Evolutionary conservation across 208 protist genomes (phyloP).

Genomic region (Wallacemonas sp.): DNA sequence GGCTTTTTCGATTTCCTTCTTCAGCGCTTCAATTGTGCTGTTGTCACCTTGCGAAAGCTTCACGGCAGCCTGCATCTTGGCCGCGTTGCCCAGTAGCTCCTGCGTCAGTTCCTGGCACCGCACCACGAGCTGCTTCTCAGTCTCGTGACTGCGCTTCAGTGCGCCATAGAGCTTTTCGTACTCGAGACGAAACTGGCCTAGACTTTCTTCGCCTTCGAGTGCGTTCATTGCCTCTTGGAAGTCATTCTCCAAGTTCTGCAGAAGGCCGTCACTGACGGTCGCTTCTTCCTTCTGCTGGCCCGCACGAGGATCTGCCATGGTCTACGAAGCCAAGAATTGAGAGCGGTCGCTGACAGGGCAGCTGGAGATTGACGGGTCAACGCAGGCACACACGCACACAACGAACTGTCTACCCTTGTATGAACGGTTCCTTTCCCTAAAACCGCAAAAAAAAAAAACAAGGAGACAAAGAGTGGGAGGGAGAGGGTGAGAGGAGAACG

Average conservation of each 20-base stretch:
- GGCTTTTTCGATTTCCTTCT: conserved; percentile 97
- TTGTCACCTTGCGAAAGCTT: conserved; percentile 97
- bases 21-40: conserved; percentile 96
- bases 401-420: too few species aligned
- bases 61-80: conserved; percentile 97
- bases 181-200: conserved; percentile 96
- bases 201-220: conserved; percentile 91
- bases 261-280: conserved; percentile 63
- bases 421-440: too few species aligned
- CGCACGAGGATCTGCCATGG: conserved; percentile 22
- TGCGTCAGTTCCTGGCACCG: conserved; percentile 95
- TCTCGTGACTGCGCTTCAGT: conserved; percentile 96
- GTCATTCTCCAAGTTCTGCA: conserved; percentile 92
- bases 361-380: too few species aligned
- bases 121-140: conserved; percentile 96
- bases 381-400: too few species aligned
- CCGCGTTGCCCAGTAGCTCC: conserved; percentile 96
- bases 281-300: conserved; percentile 36
- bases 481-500: too few species aligned
- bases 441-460: too few species aligned
- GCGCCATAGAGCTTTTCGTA: conserved; percentile 97
- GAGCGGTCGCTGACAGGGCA: too few species aligned
- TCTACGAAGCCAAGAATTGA: not conserved
- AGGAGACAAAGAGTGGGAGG: too few species aligned
- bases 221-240: conserved; percentile 94